Percentiles rank a stretch among this genome's conserved stretches.
phyloP scores from a whole-genome alignment of 371 early-diverging fungal genomes.

The Rhizopus sp. region DNA sequence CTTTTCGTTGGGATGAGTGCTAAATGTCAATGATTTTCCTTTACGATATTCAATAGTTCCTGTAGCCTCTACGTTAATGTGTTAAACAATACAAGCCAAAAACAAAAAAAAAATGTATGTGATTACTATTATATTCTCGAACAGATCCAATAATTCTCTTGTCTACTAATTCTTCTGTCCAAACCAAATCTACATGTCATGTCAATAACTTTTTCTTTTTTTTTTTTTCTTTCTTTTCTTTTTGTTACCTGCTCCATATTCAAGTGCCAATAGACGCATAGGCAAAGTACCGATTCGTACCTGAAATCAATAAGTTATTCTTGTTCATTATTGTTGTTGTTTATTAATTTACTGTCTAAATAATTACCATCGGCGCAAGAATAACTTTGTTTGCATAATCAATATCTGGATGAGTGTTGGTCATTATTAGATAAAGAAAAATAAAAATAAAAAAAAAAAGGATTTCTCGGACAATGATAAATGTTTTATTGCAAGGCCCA shows the following conservation, averaged over 20 bases:
- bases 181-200: conserved; percentile 75
- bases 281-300: conserved; percentile 90
- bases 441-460: conserved; percentile 2
- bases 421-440: conserved; percentile 9
- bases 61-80: conserved; percentile 46
- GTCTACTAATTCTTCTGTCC: conserved; percentile 91
- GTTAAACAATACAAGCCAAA: not conserved
- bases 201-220: not conserved
- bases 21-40: conserved; percentile 57
- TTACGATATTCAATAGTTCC: conserved; percentile 72
- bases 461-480: too few species aligned
- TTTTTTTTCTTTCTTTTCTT: conserved; percentile 3
- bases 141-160: conserved; percentile 81
- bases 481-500: too few species aligned
- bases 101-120: not conserved
- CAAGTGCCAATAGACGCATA: conserved; percentile 78
- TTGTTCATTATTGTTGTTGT: not conserved
- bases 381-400: conserved; percentile 67
- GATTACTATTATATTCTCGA: conserved; percentile 71
- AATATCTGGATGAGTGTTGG: conserved; percentile 29
- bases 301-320: conserved; percentile 24
- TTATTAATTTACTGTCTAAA: not conserved
- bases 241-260: conserved; percentile 83
- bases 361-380: conserved; percentile 87
- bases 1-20: conserved; percentile 68